Conservation (phyloP, 768 basidiomycete genomes). For the Auricularia sp. region DNA sequence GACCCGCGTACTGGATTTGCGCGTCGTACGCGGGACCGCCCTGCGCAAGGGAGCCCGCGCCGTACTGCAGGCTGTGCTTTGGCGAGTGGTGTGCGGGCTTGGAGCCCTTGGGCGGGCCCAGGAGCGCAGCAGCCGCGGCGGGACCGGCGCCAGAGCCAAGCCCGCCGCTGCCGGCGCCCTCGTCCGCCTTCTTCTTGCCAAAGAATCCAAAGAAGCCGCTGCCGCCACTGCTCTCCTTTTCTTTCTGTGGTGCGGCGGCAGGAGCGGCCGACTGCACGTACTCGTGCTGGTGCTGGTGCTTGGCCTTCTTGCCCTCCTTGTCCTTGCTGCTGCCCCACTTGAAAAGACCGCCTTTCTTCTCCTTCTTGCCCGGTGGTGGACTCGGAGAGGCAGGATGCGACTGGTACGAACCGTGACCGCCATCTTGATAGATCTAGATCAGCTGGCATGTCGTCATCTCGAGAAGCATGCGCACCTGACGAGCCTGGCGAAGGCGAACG, state of each 20-base stretch:
- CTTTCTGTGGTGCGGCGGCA: constrained; percentile 39
- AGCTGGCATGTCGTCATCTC: not conserved
- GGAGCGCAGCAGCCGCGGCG: constrained; percentile 77
- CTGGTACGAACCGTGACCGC: constrained; percentile 14
- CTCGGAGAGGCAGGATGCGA: constrained; percentile 21
- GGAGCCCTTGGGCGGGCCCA: constrained; percentile 67
- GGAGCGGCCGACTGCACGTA: constrained; percentile 32
- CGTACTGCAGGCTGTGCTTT: not conserved
- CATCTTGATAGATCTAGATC: not conserved
- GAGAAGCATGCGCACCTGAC: not conserved
- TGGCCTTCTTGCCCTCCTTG: constrained; percentile 37
- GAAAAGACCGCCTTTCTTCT: constrained; percentile 55
- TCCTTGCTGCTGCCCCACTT: constrained; percentile 63
- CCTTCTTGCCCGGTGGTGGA: constrained; percentile 37
- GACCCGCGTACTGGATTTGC: constrained; percentile 3
- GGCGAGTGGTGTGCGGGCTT: constrained; percentile 38
- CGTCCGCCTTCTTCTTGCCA: constrained; percentile 77
- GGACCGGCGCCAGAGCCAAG: constrained; percentile 48
- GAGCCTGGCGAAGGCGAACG: constrained; percentile 10
- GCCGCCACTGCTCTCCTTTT: constrained; percentile 56
- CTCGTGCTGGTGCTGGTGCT: constrained; percentile 24
- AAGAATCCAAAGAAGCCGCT: constrained; percentile 87
- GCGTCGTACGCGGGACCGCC: not conserved
- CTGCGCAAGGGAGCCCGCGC: not conserved
- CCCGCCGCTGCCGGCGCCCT: constrained; percentile 27